These are phyloP conservation scores for Linnemannia schmuckeri DNA, from an alignment of 192 early-diverging fungal species.

Conservation along the genomic window DNA sequence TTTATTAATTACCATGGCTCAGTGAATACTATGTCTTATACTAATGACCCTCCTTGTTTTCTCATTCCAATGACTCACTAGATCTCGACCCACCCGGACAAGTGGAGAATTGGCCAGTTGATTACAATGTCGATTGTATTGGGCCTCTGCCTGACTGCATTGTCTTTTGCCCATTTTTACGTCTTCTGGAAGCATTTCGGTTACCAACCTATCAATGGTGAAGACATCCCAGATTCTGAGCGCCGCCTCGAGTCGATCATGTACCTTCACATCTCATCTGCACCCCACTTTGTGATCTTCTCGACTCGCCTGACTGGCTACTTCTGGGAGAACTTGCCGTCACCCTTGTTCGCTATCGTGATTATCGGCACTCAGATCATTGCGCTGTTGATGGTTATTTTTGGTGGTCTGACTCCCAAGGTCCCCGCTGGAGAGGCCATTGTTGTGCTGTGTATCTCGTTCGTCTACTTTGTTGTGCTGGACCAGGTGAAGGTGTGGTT, in stretches of 20 bases:
- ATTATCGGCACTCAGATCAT: constrained; percentile 89
- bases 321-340: constrained; percentile 86
- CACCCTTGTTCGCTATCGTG: constrained; percentile 75
- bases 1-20: neutral
- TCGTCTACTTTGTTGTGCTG: constrained; percentile 80
- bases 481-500: constrained; percentile 87
- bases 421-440: constrained; percentile 76
- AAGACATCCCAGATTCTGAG: constrained; percentile 41
- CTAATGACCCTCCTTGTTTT: too few relatives aligned
- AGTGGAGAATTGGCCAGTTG: constrained; percentile 92
- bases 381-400: constrained; percentile 81
- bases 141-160: constrained; percentile 74
- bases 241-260: constrained; percentile 83
- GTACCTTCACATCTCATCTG: constrained; percentile 87
- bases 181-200: constrained; percentile 74
- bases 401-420: constrained; percentile 68
- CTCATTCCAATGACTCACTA: neutral
- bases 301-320: constrained; percentile 83
- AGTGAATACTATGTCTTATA: too few relatives aligned
- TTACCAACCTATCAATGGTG: constrained; percentile 57
- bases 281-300: constrained; percentile 92
- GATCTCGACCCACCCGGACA: constrained; percentile 89
- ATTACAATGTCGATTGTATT: constrained; percentile 82
- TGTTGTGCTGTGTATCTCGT: constrained; percentile 74
- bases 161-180: constrained; percentile 87